Conservation (phyloP, 306 rosid species). For the Trifolium pratense region DNA sequence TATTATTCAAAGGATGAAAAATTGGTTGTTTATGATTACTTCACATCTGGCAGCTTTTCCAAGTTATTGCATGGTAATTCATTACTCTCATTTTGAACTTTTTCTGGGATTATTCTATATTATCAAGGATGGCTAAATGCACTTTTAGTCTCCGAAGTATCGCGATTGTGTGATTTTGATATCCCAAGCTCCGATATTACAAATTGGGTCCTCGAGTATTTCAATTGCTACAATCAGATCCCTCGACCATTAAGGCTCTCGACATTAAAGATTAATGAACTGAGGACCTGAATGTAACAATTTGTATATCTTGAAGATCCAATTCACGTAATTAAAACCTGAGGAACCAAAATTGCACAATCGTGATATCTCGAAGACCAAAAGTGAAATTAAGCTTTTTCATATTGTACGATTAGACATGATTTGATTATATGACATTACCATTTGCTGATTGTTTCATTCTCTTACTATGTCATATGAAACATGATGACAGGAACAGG, state of each 20-base stretch:
- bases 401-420: not conserved
- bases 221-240: too few species aligned
- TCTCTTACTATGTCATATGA: constrained; percentile 17
- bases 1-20: constrained; percentile 86
- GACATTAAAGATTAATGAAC: too few species aligned
- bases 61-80: constrained; percentile 79
- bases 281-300: too few species aligned
- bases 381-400: not conserved
- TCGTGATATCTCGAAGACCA: not conserved
- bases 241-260: too few species aligned
- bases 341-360: not conserved
- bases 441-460: constrained; percentile 3
- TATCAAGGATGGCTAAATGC: too few species aligned
- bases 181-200: too few species aligned
- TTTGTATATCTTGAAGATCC: too few species aligned
- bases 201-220: too few species aligned
- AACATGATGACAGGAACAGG: constrained; percentile 65
- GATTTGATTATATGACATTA: constrained; percentile 20
- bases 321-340: too few species aligned
- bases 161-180: too few species aligned
- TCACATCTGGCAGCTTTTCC: constrained; percentile 59
- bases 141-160: too few species aligned
- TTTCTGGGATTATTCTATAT: not conserved
- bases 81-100: constrained; percentile 32
- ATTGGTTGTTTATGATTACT: constrained; percentile 68